Evolutionary conservation across 306 rosid genomes (phyloP), one percentile per base, ranked within the genome.

Genomic region (Cucumis hystrix): DNA sequence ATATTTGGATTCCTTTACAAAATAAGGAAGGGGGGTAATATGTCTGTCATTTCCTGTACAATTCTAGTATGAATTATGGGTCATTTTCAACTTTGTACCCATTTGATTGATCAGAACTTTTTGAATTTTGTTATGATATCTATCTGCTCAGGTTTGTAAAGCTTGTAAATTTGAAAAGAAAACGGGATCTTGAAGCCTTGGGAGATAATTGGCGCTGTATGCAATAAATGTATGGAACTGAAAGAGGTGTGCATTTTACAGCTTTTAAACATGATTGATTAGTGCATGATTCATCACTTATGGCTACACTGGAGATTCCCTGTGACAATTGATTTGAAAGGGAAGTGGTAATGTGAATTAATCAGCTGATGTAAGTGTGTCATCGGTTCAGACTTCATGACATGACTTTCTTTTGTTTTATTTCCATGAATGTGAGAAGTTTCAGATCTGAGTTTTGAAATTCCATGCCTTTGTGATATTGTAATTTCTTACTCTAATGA

Each of bases 341-440:
- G 60, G 43, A 49, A 47, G 40, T 68, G 76, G 59, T 71, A 71
- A 70, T 49, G 76, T 71, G 76, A 71, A 71, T 71, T 49, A 47
- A 71, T 71, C 76, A 49, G 14, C 41, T 71, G 75, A 68, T 68
- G 13, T 68, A 68, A 43, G 56, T 68, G 73, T 66, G 57, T 52
- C 54, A n/a, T 68, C 54, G n/a, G 12, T 41, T 7, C 54, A 39
- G 20, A 20, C 75, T 13, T 70, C 59, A 23, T 71, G 76, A 71
- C 59, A 71, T 71, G 76, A 71, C 76, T 71, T 49, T n/a, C 39
- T 71, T 71, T 71, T 71, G 76, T 71, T 71, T 71, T 71, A 40
- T 71, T 71, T 51, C 76, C 47, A 49, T 71, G 76, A 47, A 49
- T 71, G 41, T 49, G 20, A 71, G 7, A 23, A 21, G 41, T 28